Evolutionary conservation across 352 stramenopile genomes (phyloP).

Genomic region (Globisporangium nodosum): DNA sequence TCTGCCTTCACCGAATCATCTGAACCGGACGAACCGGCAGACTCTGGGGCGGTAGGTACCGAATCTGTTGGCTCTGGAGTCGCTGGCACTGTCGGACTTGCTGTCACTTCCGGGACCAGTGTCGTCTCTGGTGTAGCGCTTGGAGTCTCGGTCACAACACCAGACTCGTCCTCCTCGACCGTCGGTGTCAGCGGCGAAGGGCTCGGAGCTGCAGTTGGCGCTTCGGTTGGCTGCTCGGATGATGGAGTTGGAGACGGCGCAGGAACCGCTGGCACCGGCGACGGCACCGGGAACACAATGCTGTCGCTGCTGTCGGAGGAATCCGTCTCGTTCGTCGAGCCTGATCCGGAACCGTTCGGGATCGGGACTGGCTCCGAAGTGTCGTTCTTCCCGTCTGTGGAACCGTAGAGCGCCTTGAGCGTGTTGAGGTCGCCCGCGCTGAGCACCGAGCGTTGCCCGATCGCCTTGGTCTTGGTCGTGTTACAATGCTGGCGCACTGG

Average conservation of each 20-base stretch:
- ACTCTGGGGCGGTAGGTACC: neutral
- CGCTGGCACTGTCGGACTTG: neutral
- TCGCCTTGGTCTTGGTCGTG: slow-evolving; percentile 49
- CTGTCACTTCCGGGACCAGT: neutral
- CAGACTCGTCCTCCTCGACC: neutral
- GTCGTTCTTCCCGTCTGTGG: slow-evolving; percentile 21
- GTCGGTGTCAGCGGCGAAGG: neutral
- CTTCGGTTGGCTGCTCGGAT: neutral
- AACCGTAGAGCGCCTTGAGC: slow-evolving; percentile 60
- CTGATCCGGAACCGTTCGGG: slow-evolving; percentile 4
- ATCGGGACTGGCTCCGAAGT: slow-evolving; percentile 27
- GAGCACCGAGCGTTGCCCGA: slow-evolving; percentile 47
- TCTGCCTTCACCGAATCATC: neutral
- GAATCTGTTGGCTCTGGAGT: neutral
- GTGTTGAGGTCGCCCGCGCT: slow-evolving; percentile 58
- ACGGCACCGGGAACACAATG: slow-evolving; percentile 12
- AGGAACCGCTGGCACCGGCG: slow-evolving; percentile 5
- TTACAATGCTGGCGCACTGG: slow-evolving; percentile 67
- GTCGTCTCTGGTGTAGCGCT: neutral
- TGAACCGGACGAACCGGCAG: neutral
- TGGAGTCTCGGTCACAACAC: neutral
- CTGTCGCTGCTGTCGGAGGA: slow-evolving; percentile 1
- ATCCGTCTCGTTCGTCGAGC: neutral
- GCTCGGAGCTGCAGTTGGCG: neutral
- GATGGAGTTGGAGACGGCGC: slow-evolving; percentile 1